Evolutionary conservation across 345 rosid species (phyloP), one percentile per base, ranked within the genome.

Genomic region (Hibiscus syriacus): DNA sequence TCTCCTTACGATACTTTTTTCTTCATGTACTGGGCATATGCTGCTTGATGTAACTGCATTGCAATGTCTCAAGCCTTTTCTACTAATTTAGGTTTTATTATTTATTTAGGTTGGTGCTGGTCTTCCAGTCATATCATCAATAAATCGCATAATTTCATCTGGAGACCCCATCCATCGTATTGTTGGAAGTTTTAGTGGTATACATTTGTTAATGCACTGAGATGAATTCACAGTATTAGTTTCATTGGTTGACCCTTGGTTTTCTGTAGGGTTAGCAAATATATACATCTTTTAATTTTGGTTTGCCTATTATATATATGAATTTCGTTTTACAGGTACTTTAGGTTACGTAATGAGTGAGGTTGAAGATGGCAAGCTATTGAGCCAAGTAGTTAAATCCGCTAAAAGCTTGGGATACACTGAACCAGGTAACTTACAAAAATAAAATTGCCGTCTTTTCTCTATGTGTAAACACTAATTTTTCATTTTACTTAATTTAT

Each of bases 261-360:
- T 64, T 60, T 45, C 53, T 43, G 5, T 16, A 13, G 12, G 30
- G 49, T 53, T 65, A 6, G 12, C 32, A 34, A 32, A 14, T 13
- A 25, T 8, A 36, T 38, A 14, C 9, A 1, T 0, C 22, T 36
- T 38, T 9, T 13, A 34, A 6, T 55, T 23, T 55, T 22, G 36
- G 26, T 55, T 68, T 39, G 34, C n/a, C 1, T 56, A 29, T 55
- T 3, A 29, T 57, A 10, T 32, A 45, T 50, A 8, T 9, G 9
- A 45, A 26, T 5, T 12, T 54, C 2, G 11, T 27, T 39, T 57
- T 46, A 30, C 56, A 69, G 96, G 97, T 73, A 91, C 96, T 23
- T 68, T 94, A 82, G 97, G 97, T 64, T 91, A 91, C 76, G 95
- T 94, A 20, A 94, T 89, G 99, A 91, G 99, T 73, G 92, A 91